Evolutionary conservation across 352 stramenopile genomes (phyloP), one percentile per base, ranked within the genome.

Genomic region (Globisporangium splendens): DNA sequence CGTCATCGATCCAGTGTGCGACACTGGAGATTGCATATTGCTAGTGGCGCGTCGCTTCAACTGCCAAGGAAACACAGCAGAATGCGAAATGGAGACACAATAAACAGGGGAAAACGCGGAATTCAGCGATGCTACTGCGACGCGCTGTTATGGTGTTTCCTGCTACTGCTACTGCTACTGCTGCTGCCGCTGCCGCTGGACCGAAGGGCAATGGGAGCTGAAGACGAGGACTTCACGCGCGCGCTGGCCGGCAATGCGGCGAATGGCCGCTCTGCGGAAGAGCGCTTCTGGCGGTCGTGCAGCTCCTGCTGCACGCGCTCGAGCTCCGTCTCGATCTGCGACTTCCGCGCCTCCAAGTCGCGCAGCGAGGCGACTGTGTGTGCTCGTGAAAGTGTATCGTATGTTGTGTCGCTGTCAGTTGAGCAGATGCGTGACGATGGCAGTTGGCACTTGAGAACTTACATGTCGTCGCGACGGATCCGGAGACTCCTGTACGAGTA

Each of bases 301-400:
- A 65, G 62, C 56, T 65, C 57, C 5, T 13, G 39, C 21, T 65
- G 57, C 46, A 69, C 56, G 39, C 50, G 44, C 50, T 69, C 50
- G 38, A 66, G 62, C 52, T 69, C 56, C 18, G 42, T 48, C 22
- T 62, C 50, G 50, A 89, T 89, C 50, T 83, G 64, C n/a, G 46
- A 62, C 54, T 88, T 89, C 48, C 75, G 77, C 20, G 62, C 56
- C 56, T 89, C 79, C 21, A 89, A 57, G 12, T 83, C 75, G 0
- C 71, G 70, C 28, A 89, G 59, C 11, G 79, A 89, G 12, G 70
- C 66, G 39, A 54, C 79, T 89, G 49, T 0, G 14, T 2, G 24
- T 10, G 5, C 18, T 5, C 1, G 35, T 41, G 44, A 46, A n/a
- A 20, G 13, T 22, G 22, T 15, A 6, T 8, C 8, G 20, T 46